Conservation (phyloP, 768 basidiomycete genomes). For the Termitomyces sp. region DNA sequence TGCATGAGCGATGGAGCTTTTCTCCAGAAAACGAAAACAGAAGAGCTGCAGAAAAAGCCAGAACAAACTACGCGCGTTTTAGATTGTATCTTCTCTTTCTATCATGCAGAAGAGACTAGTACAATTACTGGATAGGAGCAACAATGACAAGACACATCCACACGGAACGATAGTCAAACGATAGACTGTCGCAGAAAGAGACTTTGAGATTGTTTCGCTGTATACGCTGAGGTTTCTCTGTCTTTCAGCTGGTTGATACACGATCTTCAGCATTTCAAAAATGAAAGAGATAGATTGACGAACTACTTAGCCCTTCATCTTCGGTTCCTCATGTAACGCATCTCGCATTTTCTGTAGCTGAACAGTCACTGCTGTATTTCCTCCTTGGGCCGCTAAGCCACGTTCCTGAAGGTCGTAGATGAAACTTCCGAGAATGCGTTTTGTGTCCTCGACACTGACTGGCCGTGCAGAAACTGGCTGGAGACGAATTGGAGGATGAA, state of each 20-base stretch:
- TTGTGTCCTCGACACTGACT: conserved; percentile 33
- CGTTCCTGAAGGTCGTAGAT: conserved; percentile 43
- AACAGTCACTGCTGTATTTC: conserved; percentile 50
- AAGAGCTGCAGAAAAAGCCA: not conserved
- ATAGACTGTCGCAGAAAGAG: not conserved
- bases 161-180: not conserved
- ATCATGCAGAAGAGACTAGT: not conserved
- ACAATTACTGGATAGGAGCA: not conserved
- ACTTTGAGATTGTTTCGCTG: not conserved
- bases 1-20: too few species aligned
- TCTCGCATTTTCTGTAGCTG: conserved; percentile 52
- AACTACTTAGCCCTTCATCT: conserved; percentile 16
- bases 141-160: not conserved
- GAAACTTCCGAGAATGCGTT: conserved; percentile 38
- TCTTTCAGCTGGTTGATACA: not conserved
- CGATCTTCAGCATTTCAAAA: not conserved
- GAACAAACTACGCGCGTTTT: not conserved
- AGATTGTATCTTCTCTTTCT: not conserved
- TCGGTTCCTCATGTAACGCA: conserved; percentile 46
- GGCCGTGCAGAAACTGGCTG: conserved; percentile 27
- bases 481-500: conserved; percentile 44
- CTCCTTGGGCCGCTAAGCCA: conserved; percentile 40
- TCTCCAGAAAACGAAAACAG: too few species aligned
- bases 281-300: not conserved
- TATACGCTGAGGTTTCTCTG: not conserved